Evolutionary conservation across 2,329 filamentous ascomycete genomes (phyloP).

Genomic region (Saccharata proteae): DNA sequence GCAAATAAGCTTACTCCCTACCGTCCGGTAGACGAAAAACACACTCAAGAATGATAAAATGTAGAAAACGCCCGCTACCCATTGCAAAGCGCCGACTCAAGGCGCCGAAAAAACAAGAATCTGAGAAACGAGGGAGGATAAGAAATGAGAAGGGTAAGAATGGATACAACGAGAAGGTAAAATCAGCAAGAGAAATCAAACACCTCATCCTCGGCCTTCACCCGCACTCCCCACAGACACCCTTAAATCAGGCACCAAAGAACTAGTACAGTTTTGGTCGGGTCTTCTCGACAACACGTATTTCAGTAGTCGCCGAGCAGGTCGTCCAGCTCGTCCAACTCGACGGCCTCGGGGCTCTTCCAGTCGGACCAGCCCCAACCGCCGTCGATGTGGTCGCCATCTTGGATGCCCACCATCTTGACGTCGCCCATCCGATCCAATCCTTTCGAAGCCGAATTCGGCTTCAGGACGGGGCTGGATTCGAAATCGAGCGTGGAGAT

Average conservation of each 20-base stretch:
- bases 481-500: slow-evolving; percentile 10
- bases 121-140: slow-evolving; percentile 1
- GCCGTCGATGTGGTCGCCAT: slow-evolving; percentile 17
- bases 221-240: slow-evolving; percentile 2
- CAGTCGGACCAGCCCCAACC: slow-evolving; percentile 32
- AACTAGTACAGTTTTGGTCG: too few species aligned
- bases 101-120: too few species aligned
- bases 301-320: slow-evolving; percentile 69
- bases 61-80: slow-evolving; percentile 5
- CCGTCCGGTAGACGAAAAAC: too few species aligned
- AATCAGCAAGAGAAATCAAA: not conserved
- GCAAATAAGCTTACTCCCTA: too few species aligned
- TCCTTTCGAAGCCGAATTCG: too few species aligned
- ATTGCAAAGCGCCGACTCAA: too few species aligned
- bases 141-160: slow-evolving; percentile 1
- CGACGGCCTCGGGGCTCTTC: slow-evolving; percentile 73
- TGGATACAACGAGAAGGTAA: slow-evolving; percentile 6
- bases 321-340: slow-evolving; percentile 84
- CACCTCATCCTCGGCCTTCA: too few species aligned
- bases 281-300: too few species aligned
- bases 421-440: slow-evolving; percentile 15
- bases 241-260: too few species aligned
- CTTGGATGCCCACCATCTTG: slow-evolving; percentile 21
- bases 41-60: slow-evolving; percentile 3
- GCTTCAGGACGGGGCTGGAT: slow-evolving; percentile 36